Percentiles rank a stretch among this genome's conserved stretches.
These are phyloP conservation scores for Rubroboletus pulcherrimus DNA, from an alignment of 768 basidiomycete genomes.

Conservation along the genomic window DNA sequence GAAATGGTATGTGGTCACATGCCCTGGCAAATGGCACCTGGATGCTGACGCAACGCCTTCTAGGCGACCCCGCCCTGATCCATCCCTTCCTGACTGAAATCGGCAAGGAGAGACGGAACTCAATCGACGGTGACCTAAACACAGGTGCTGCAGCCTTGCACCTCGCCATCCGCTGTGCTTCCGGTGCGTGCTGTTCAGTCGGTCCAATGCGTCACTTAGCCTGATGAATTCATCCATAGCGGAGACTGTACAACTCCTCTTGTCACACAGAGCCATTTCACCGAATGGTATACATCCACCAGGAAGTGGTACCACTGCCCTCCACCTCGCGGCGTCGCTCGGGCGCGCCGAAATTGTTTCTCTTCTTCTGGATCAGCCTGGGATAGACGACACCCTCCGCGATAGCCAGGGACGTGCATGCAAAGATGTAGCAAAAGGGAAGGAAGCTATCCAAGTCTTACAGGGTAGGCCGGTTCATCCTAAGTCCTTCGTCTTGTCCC, in stretches of 20 bases:
- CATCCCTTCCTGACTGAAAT: constrained; percentile 80
- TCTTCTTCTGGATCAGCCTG: constrained; percentile 74
- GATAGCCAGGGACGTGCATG: constrained; percentile 67
- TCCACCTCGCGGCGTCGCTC: constrained; percentile 70
- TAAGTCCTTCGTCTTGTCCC: not conserved
- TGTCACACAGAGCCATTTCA: constrained; percentile 72
- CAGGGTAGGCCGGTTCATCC: constrained; percentile 46
- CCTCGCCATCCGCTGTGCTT: constrained; percentile 78
- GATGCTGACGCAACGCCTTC: not conserved
- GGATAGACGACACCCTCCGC: constrained; percentile 71
- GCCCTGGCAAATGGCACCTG: not conserved
- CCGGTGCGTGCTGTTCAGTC: constrained; percentile 44
- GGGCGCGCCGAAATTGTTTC: constrained; percentile 70
- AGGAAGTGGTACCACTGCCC: constrained; percentile 65
- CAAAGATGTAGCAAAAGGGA: constrained; percentile 67
- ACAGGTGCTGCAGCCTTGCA: constrained; percentile 74
- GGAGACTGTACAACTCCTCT: constrained; percentile 63
- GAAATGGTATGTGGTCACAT: constrained; percentile 45
- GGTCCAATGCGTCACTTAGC: not conserved
- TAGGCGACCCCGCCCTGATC: constrained; percentile 76
- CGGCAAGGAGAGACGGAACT: constrained; percentile 55
- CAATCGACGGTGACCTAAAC: constrained; percentile 49
- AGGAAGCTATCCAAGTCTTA: constrained; percentile 62
- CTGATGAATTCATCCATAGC: constrained; percentile 34
- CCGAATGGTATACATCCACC: constrained; percentile 76